Percentiles rank a stretch among this genome's conserved stretches.
Conservation (phyloP, 2,329 filamentous ascomycete genomes). For the Talaromyces piceae region DNA sequence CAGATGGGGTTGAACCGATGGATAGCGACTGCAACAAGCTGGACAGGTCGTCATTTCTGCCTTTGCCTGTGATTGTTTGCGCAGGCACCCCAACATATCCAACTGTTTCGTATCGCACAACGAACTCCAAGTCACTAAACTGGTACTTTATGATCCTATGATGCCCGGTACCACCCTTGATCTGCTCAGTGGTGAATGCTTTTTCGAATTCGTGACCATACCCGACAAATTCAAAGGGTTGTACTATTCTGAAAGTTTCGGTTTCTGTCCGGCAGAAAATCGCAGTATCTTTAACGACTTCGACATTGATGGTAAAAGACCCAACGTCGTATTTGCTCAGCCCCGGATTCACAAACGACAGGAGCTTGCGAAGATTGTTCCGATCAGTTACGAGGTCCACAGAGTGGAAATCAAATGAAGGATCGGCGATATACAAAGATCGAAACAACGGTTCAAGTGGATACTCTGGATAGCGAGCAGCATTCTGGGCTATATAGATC, state of each 20-base stretch:
- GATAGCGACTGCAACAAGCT: constrained; percentile 19
- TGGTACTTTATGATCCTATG: constrained; percentile 40
- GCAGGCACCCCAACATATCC: constrained; percentile 27
- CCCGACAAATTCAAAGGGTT: constrained; percentile 32
- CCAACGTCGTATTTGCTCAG: constrained; percentile 19
- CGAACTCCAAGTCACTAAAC: constrained; percentile 34
- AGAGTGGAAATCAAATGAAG: constrained; percentile 27
- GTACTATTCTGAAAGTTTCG: constrained; percentile 21
- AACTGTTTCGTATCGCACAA: constrained; percentile 41
- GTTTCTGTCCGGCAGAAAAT: constrained; percentile 33
- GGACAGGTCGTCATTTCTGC: constrained; percentile 13
- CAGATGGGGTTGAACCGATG: constrained; percentile 14
- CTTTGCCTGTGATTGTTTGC: not conserved
- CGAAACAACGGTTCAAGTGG: constrained; percentile 45
- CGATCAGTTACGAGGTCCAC: constrained; percentile 41
- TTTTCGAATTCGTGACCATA: constrained; percentile 43
- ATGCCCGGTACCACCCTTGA: constrained; percentile 37
- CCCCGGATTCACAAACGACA: constrained; percentile 34
- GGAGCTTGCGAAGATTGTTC: constrained; percentile 45
- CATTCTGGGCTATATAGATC: constrained; percentile 41
- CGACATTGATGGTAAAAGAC: constrained; percentile 37
- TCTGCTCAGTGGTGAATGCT: constrained; percentile 30
- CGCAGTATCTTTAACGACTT: constrained; percentile 31
- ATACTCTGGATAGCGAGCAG: constrained; percentile 35
- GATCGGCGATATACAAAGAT: constrained; percentile 32